These are phyloP conservation scores for Russula abietina DNA, from an alignment of 768 basidiomycete genomes.

Conservation along the genomic window DNA sequence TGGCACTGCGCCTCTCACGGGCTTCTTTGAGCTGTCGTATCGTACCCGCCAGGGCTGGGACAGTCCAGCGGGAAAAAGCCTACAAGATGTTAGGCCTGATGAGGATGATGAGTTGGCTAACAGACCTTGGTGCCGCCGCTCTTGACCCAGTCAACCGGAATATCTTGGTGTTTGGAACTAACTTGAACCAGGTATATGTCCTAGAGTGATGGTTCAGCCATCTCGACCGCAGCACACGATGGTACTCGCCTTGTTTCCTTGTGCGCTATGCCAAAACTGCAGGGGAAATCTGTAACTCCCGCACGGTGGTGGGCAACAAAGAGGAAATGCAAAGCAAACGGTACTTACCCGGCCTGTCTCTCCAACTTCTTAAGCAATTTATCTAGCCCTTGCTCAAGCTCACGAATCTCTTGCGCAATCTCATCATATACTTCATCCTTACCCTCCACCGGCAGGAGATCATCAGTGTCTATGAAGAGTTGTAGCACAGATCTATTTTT, in stretches of 20 bases:
- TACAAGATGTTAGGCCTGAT: constrained; percentile 30
- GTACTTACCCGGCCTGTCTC: constrained; percentile 57
- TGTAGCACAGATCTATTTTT: neutral
- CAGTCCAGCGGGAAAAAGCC: constrained; percentile 71
- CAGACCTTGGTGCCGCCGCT: constrained; percentile 70
- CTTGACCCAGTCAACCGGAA: constrained; percentile 85
- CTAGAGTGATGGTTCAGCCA: constrained; percentile 34
- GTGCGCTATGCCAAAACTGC: constrained; percentile 69
- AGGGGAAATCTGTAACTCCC: constrained; percentile 42
- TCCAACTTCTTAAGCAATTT: constrained; percentile 56
- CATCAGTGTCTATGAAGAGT: constrained; percentile 45
- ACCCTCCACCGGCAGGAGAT: constrained; percentile 76
- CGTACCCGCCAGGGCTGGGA: constrained; percentile 61
- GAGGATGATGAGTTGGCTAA: neutral
- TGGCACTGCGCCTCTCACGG: constrained; percentile 74
- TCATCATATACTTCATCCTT: constrained; percentile 82
- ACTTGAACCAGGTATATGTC: constrained; percentile 90
- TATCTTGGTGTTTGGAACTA: constrained; percentile 47
- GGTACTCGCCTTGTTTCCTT: constrained; percentile 65
- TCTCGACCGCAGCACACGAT: neutral
- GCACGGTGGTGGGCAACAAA: constrained; percentile 1
- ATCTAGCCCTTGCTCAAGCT: constrained; percentile 69
- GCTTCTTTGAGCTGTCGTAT: constrained; percentile 89
- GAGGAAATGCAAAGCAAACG: neutral
- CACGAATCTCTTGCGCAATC: constrained; percentile 62